phyloP scores from a whole-genome alignment of 495 filamentous ascomycete species.

The Cenococcum geophilum region DNA sequence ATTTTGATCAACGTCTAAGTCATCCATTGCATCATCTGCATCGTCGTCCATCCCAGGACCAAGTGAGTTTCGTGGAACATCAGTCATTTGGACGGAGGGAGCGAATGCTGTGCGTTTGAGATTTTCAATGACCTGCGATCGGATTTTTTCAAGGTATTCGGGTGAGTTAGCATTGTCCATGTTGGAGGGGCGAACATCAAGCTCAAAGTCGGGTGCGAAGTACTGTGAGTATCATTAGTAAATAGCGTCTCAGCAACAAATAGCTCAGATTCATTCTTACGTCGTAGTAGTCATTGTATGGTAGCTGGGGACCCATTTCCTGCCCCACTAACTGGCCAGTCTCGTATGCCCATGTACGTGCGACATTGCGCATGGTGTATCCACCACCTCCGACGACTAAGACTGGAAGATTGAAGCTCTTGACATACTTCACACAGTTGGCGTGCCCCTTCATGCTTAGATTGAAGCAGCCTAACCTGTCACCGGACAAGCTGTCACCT shows the following conservation, averaged over 20 bases:
- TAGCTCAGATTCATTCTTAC: slow-evolving; percentile 44
- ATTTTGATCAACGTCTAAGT: slow-evolving; percentile 84
- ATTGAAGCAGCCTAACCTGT: slow-evolving; percentile 96
- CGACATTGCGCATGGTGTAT: slow-evolving; percentile 98
- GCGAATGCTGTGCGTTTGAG: slow-evolving; percentile 80
- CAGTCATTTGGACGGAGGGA: slow-evolving; percentile 90
- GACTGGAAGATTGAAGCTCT: slow-evolving; percentile 84
- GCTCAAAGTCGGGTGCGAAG: slow-evolving; percentile 92
- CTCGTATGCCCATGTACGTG: slow-evolving; percentile 95
- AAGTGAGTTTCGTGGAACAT: slow-evolving; percentile 74
- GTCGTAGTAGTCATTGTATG: slow-evolving; percentile 98
- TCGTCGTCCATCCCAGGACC: slow-evolving; percentile 63
- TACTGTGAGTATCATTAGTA: slow-evolving; percentile 54
- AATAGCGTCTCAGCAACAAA: neutral
- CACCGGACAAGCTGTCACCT: slow-evolving; percentile 89
- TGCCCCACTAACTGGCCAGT: slow-evolving; percentile 84
- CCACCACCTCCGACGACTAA: slow-evolving; percentile 91
- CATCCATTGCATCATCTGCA: slow-evolving; percentile 79
- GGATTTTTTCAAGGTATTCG: slow-evolving; percentile 96
- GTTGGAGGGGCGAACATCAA: slow-evolving; percentile 91
- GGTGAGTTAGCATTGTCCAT: slow-evolving; percentile 98
- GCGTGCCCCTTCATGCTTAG: slow-evolving; percentile 96
- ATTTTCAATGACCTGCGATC: slow-evolving; percentile 84
- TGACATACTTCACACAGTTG: slow-evolving; percentile 94
- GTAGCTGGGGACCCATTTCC: slow-evolving; percentile 71